Conservation (phyloP, 805 yeast genomes). For the Nadsonia fulvescens region DNA sequence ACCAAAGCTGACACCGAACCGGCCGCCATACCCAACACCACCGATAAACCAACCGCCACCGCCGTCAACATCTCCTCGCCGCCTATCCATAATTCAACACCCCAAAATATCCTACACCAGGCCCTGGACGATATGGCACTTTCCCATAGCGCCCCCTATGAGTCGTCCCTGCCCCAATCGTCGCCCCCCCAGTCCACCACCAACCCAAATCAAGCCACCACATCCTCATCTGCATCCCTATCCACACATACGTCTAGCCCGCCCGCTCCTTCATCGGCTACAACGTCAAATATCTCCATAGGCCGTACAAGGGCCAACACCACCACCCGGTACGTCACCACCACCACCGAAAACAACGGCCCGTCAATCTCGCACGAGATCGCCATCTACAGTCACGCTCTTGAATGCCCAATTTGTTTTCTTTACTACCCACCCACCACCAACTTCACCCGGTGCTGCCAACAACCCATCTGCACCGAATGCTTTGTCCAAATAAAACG, state of each 20-base stretch:
- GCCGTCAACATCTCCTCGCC: not conserved
- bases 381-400: constrained; percentile 43
- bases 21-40: constrained; percentile 1
- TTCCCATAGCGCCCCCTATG: constrained; percentile 3
- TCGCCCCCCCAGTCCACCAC: constrained; percentile 2
- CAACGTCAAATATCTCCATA: not conserved
- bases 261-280: constrained; percentile 1
- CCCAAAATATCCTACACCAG: not conserved
- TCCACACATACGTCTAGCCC: constrained; percentile 2
- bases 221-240: no score
- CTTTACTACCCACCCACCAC: constrained; percentile 63
- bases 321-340: constrained; percentile 6
- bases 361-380: constrained; percentile 23
- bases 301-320: constrained; percentile 8
- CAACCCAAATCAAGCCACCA: constrained; percentile 4
- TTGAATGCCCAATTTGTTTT: constrained; percentile 92
- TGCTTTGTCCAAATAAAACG: constrained; percentile 93
- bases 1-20: constrained; percentile 4
- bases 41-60: no score
- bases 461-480: constrained; percentile 86
- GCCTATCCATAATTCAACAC: not conserved
- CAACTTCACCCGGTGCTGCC: constrained; percentile 74
- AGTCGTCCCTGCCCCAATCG: constrained; percentile 3
- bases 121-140: not conserved
- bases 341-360: constrained; percentile 2